phyloP scores from a whole-genome alignment of 345 rosid genomes.

The Citrus maxima region DNA sequence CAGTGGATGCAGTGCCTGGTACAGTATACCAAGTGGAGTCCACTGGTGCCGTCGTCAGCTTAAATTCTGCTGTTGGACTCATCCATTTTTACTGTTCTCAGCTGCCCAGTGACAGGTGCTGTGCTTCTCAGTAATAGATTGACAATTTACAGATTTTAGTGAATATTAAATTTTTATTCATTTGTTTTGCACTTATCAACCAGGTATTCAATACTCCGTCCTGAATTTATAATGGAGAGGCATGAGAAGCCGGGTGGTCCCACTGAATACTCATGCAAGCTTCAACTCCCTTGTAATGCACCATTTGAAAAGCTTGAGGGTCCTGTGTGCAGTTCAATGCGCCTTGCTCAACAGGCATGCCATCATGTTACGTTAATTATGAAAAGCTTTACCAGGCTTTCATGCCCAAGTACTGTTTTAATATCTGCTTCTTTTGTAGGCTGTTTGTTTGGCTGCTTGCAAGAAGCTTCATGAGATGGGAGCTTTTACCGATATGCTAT shows the following conservation, averaged over 20 bases:
- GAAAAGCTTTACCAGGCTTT: conserved; percentile 1
- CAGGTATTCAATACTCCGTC: conserved; percentile 96
- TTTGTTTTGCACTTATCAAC: conserved; percentile 12
- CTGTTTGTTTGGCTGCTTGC: conserved; percentile 99
- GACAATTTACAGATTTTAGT: conserved; percentile 5
- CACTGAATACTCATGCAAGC: conserved; percentile 91
- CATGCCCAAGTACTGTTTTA: conserved; percentile 10
- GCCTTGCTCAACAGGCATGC: conserved; percentile 92
- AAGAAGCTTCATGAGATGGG: conserved; percentile 99
- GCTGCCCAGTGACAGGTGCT: conserved; percentile 94
- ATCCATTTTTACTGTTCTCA: conserved; percentile 95
- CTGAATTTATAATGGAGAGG: conserved; percentile 85
- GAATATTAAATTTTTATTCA: conserved; percentile 9
- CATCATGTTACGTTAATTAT: conserved; percentile 4
- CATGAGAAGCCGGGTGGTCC: conserved; percentile 93
- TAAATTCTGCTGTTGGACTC: conserved; percentile 96
- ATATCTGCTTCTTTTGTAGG: conserved; percentile 44
- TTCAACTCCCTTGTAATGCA: conserved; percentile 97
- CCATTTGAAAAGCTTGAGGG: conserved; percentile 98
- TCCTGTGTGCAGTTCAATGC: conserved; percentile 85
- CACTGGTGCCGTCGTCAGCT: conserved; percentile 97
- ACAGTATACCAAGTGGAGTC: conserved; percentile 91
- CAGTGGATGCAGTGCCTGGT: conserved; percentile 71
- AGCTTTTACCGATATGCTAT: conserved; percentile 96
- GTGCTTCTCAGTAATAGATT: background rate